Base-by-base conservation (phyloP, 352 stramenopile species). In the Phytophthora pluvialis region DNA sequence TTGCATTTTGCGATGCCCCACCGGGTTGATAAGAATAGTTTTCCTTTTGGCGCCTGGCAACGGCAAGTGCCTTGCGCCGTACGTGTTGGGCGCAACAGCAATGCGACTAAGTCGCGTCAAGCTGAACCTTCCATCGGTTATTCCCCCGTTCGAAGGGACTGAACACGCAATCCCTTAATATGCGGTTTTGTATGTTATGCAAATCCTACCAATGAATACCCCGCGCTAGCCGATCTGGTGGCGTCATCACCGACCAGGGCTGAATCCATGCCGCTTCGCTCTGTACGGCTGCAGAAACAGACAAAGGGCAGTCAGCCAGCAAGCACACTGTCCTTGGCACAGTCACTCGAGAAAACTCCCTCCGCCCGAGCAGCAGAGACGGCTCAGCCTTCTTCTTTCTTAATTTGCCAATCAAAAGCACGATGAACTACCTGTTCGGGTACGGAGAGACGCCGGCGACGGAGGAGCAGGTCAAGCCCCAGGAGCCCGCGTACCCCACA, bases 381-480 rank as follows among this genome's bases (percentile, higher is more conserved):
- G 21, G 2, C 38, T 11, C 13, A 35, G 9, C n/a, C 31, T 32
- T 57, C 36, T 15, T 25, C 31, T 28, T 21, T 25, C 4, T 38
- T 67, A 4, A 5, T 33, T 11, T 35, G 10, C 31, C 51, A 33
- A 8, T 36, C 52, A 59, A 5, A 8, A 45, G 0, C 57, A 49
- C 18, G 5, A 79, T 79, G 74, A 80, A 79, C 50, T 77, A 75
- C 63, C 51, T 82, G 12, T 79, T 79, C 32, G 56, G 53, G 9
- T 57, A 65, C 29, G 64, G 61, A 63, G 70, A 75, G 42, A 66
- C 54, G 16, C 60, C 56, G 21, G 56, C 66, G 28, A 59, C 55
- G 8, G 72, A 73, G 49, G 69, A 79, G 45, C 64, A 73, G 26
- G 61, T 64, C 6, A 63, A 70, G 36, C 50, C 59, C 4, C 64